Conservation (phyloP, 2,329 filamentous ascomycete species). For the Fusarium luffae region DNA sequence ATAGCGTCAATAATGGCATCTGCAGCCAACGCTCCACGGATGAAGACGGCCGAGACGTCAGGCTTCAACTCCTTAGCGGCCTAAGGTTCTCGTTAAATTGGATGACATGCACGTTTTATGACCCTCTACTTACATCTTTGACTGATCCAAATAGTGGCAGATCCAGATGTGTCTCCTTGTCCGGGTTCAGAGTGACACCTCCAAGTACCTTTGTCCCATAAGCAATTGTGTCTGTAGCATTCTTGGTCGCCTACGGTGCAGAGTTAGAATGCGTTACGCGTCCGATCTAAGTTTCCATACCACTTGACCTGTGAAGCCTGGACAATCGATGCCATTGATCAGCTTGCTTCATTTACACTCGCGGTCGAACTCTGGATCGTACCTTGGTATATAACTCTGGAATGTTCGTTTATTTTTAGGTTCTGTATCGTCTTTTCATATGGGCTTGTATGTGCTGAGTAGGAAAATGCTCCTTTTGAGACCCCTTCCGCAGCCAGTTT, state of each 20-base stretch:
- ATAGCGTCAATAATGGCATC: constrained; percentile 79
- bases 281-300: constrained; percentile 35
- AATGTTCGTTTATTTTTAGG: neutral
- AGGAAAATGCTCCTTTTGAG: neutral
- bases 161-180: constrained; percentile 48
- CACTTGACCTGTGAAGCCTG: constrained; percentile 54
- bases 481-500: neutral
- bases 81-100: constrained; percentile 29
- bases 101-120: accelerated
- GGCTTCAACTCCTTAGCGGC: constrained; percentile 57
- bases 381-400: constrained; percentile 9
- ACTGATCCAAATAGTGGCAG: constrained; percentile 53
- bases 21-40: constrained; percentile 73
- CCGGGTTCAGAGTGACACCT: constrained; percentile 54
- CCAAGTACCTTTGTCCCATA: constrained; percentile 55
- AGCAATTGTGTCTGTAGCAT: constrained; percentile 53
- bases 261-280: neutral
- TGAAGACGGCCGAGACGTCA: constrained; percentile 78
- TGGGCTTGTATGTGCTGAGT: neutral
- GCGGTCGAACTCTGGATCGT: neutral
- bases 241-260: constrained; percentile 49
- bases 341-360: neutral
- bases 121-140: constrained; percentile 41
- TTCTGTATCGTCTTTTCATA: constrained; percentile 1
- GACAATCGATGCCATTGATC: neutral